phyloP scores from a whole-genome alignment of 495 filamentous ascomycete species.

The Astrocystis sublimbata region DNA sequence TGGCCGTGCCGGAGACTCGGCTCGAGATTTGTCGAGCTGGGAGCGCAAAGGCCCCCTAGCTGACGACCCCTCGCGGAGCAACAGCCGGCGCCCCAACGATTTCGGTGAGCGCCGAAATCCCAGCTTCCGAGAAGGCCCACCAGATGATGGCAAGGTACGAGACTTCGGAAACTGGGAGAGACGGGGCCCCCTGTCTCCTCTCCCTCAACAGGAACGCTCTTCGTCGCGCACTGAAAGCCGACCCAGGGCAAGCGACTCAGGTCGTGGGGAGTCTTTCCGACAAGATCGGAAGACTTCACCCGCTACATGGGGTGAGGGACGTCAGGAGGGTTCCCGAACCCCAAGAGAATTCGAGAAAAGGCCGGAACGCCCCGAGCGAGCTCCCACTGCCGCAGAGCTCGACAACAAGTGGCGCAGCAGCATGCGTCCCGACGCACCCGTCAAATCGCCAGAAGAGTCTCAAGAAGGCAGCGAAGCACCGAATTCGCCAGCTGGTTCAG shows the following conservation, averaged over 20 bases:
- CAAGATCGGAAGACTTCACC: slow-evolving; percentile 70
- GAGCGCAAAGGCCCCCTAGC: slow-evolving; percentile 87
- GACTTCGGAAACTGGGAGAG: slow-evolving; percentile 95
- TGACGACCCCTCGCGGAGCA: slow-evolving; percentile 60
- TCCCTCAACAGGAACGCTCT: slow-evolving; percentile 54
- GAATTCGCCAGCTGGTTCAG: slow-evolving; percentile 59
- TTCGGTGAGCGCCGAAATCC: slow-evolving; percentile 44
- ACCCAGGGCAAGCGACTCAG: slow-evolving; percentile 64
- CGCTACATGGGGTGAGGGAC: slow-evolving; percentile 80
- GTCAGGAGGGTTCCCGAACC: slow-evolving; percentile 79
- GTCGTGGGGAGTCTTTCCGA: slow-evolving; percentile 44
- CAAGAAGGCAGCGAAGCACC: slow-evolving; percentile 67
- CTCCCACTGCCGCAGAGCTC: slow-evolving; percentile 79
- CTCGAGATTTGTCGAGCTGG: slow-evolving; percentile 76
- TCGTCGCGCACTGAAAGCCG: slow-evolving; percentile 68
- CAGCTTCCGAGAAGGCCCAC: slow-evolving; percentile 37
- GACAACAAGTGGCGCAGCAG: slow-evolving; percentile 83
- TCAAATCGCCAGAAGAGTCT: slow-evolving; percentile 45
- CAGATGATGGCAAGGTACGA: slow-evolving; percentile 77
- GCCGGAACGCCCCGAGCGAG: slow-evolving; percentile 69
- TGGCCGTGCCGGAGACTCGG: slow-evolving; percentile 51
- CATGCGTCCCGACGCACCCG: slow-evolving; percentile 73
- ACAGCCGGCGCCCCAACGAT: slow-evolving; percentile 47
- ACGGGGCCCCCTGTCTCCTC: slow-evolving; percentile 83
- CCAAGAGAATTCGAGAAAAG: slow-evolving; percentile 79